Percentiles rank a stretch among this genome's conserved stretches.
Conservation (phyloP, 352 stramenopile genomes). For the Peronospora destructor region DNA sequence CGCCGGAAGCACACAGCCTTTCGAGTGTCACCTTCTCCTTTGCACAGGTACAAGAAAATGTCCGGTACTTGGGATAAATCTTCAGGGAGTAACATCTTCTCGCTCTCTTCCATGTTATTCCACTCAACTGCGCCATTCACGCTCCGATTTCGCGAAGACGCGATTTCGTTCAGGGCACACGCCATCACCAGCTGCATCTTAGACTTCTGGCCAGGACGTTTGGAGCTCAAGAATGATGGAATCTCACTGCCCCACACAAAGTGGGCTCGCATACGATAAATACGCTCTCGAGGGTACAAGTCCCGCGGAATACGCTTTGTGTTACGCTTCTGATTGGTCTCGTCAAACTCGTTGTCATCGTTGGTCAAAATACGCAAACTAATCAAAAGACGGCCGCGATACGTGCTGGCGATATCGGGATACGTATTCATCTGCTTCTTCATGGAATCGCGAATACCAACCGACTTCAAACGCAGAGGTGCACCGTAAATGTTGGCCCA, state of each 20-base stretch:
- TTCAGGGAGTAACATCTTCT: constrained; percentile 67
- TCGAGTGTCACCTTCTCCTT: constrained; percentile 50
- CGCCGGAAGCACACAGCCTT: constrained; percentile 74
- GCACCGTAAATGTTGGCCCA: constrained; percentile 81
- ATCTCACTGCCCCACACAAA: constrained; percentile 75
- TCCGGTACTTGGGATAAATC: constrained; percentile 77
- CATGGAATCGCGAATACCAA: constrained; percentile 49
- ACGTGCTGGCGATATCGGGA: constrained; percentile 74
- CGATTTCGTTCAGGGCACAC: constrained; percentile 56
- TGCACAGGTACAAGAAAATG: constrained; percentile 84
- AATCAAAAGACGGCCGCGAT: constrained; percentile 76
- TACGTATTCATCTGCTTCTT: constrained; percentile 85
- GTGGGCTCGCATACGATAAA: constrained; percentile 69
- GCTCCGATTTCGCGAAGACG: constrained; percentile 50
- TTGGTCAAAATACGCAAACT: constrained; percentile 69
- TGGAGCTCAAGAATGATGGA: constrained; percentile 61
- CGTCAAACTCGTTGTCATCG: constrained; percentile 59
- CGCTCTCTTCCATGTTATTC: constrained; percentile 73
- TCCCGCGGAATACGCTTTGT: constrained; percentile 55
- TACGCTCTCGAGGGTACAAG: constrained; percentile 49
- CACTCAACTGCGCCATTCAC: constrained; percentile 77
- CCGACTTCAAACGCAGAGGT: constrained; percentile 46
- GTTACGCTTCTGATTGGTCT: constrained; percentile 82
- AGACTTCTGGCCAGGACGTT: constrained; percentile 59
- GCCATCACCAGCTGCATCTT: constrained; percentile 76